phyloP scores from a whole-genome alignment of 1,284 basidiomycete genomes.

The Amylostereum areolatum region DNA sequence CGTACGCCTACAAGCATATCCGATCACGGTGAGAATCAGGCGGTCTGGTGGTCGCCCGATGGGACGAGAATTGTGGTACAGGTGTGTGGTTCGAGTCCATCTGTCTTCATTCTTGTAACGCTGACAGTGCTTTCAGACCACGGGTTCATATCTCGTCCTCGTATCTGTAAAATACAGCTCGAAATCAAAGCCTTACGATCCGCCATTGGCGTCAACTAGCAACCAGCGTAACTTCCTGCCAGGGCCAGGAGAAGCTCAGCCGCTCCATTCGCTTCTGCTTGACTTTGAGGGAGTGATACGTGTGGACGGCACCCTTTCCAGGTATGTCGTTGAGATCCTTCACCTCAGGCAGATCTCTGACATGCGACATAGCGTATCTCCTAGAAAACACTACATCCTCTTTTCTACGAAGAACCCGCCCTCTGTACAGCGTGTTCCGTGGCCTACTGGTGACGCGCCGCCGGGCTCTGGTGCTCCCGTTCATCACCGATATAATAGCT shows the following conservation, averaged over 20 bases:
- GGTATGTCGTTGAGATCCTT: constrained; percentile 32
- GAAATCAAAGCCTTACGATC: constrained; percentile 49
- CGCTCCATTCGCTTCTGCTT: constrained; percentile 58
- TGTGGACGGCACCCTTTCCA: constrained; percentile 69
- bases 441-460: constrained; percentile 41
- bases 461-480: constrained; percentile 12
- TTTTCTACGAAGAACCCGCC: constrained; percentile 70
- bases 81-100: constrained; percentile 35
- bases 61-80: constrained; percentile 73
- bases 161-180: constrained; percentile 61
- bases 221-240: constrained; percentile 64
- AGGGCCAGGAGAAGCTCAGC: constrained; percentile 74
- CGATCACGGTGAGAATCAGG: constrained; percentile 74
- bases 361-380: constrained; percentile 52
- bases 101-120: neutral
- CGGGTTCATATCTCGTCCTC: constrained; percentile 72
- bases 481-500: constrained; percentile 53
- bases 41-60: constrained; percentile 77
- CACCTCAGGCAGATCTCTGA: neutral
- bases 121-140: constrained; percentile 46
- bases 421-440: constrained; percentile 73
- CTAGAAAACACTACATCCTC: constrained; percentile 57
- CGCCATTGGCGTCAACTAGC: constrained; percentile 44
- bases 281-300: constrained; percentile 80
- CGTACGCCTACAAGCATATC: constrained; percentile 72